Base-by-base conservation (phyloP, 257 asterid species). In the Haberlea rhodopensis region DNA sequence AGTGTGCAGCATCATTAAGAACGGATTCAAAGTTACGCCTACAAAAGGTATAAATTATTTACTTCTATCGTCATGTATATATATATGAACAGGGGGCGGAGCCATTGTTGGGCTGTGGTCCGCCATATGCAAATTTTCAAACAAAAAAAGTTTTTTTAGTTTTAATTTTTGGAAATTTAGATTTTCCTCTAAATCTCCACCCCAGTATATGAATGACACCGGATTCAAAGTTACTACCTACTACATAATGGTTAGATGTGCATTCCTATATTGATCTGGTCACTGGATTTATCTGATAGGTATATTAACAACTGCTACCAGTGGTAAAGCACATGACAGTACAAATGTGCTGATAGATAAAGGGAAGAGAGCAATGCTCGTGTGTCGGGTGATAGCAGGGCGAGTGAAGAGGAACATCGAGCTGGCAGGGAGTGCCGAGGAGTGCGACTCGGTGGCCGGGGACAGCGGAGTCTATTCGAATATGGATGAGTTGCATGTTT, bases 301-400 rank as follows among this genome's bases (percentile, higher is more conserved):
- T 15, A 86, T 89, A 71, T 68, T 89, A 22, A 89, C 96, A 0
- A 89, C 95, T 0, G 95, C 96, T 0, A 76, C 89, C 0, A 89
- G 96, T 40, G 96, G 96, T 15, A 89, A 76, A 71, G 96, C 96
- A 4, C 95, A 89, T 9, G 96, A 89, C 21, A 76, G 69, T 56
- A 80, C 84, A 5, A 40, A 75, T 15, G 76, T 73, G 46, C 75
- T 53, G 21, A 4, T 31, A 5, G 88, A 78, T 0, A 77, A 81
- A 29, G 89, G 82, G 27, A 82, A 70, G 77, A 81, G 89, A 79
- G 96, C 96, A 4, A 89, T 89, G 96, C 69, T 89, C 67, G 96
- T 89, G 8, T 89, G 96, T 66, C 82, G 96, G 72, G 96, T 87
- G 23, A 89, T 89, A 8, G 95, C 96, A 8, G 96, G 95, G 18